A percentile compares a stretch with the other conserved stretches of the same genome.
These are phyloP conservation scores for Eucalyptus leucophloia DNA, from an alignment of 345 rosid species.

Conservation along the genomic window DNA sequence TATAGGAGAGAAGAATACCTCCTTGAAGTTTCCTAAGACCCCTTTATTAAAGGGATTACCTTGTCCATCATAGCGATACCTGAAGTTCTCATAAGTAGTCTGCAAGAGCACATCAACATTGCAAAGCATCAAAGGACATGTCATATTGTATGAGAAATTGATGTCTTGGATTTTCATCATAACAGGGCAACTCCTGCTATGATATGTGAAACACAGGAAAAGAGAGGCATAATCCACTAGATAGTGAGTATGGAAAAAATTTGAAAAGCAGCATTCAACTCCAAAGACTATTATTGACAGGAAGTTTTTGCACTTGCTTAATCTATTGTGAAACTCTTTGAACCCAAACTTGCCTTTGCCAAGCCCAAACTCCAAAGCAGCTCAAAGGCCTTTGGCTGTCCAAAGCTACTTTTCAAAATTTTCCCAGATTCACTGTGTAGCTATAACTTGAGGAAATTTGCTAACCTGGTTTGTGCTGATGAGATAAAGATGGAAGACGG, in stretches of 20 bases:
- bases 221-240: background rate
- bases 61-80: constrained; percentile 51
- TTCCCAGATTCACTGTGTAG: background rate
- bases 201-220: background rate
- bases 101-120: constrained; percentile 23
- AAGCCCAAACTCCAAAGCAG: background rate
- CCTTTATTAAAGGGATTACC: constrained; percentile 80
- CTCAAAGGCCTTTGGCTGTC: background rate
- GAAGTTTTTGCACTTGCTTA: background rate
- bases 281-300: background rate
- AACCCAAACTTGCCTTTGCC: background rate
- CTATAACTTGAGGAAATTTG: background rate
- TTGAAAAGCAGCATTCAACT: background rate
- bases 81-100: constrained; percentile 93
- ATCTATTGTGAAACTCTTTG: background rate
- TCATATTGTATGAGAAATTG: background rate
- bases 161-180: background rate
- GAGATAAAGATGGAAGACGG: constrained; percentile 72
- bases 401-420: background rate
- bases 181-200: background rate
- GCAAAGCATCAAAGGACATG: background rate
- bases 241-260: background rate
- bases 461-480: constrained; percentile 88
- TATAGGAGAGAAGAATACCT: constrained; percentile 55
- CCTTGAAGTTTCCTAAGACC: constrained; percentile 47